phyloP scores from a whole-genome alignment of 257 asterid genomes.

The Penstemon newberryi region DNA sequence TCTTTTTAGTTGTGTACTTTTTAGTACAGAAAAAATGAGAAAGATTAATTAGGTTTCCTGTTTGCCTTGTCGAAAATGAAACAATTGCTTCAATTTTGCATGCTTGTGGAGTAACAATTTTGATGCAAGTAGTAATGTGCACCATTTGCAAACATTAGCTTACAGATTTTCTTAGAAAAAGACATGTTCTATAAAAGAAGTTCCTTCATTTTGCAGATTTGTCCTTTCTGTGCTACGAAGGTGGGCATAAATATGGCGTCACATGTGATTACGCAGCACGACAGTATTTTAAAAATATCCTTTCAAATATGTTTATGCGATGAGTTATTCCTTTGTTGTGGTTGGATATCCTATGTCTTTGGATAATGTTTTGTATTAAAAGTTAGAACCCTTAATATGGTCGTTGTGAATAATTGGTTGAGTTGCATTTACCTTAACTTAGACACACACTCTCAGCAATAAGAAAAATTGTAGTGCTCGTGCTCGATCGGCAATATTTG shows the following conservation, averaged over 20 bases:
- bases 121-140: conserved; percentile 7
- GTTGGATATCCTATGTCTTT: conserved; percentile 1
- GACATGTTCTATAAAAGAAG: not conserved
- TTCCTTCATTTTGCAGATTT: conserved; percentile 58
- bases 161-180: not conserved
- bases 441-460: conserved; percentile 61
- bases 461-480: conserved; percentile 51
- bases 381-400: conserved; percentile 1
- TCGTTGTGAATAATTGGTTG: conserved; percentile 22
- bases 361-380: conserved; percentile 15
- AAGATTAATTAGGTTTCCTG: conserved; percentile 1
- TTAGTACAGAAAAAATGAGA: not conserved
- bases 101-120: not conserved
- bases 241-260: conserved; percentile 83
- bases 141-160: conserved; percentile 2
- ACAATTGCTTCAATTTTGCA: conserved; percentile 5
- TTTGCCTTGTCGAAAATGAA: conserved; percentile 1
- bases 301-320: conserved; percentile 27
- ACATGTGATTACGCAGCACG: conserved; percentile 80
- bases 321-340: conserved; percentile 13
- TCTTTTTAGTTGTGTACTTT: conserved; percentile 4
- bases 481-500: conserved; percentile 53
- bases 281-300: conserved; percentile 86
- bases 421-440: conserved; percentile 51
- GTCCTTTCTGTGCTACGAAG: conserved; percentile 79